Conservation (phyloP, 140 eudicot species). For the Stevia rebaudiana region DNA sequence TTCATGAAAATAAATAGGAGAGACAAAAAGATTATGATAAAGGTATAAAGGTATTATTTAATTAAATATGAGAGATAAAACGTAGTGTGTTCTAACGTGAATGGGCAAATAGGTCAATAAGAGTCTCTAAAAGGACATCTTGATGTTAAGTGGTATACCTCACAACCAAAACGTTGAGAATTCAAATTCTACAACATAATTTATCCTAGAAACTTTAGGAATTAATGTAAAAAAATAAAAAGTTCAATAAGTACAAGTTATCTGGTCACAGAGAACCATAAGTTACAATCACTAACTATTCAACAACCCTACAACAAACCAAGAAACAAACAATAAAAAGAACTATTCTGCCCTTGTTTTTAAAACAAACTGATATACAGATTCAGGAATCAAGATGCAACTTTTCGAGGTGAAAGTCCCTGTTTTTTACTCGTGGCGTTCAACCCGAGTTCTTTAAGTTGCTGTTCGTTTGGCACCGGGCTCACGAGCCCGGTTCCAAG, state of each 20-base stretch:
- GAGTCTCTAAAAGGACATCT: no score
- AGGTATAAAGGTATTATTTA: no score
- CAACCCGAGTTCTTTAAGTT: conserved; percentile 61
- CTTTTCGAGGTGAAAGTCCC: conserved; percentile 29
- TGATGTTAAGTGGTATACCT: no score
- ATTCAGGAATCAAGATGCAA: conserved; percentile 8
- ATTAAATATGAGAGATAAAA: no score
- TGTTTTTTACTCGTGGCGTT: conserved; percentile 20
- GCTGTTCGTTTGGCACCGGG: conserved; percentile 66
- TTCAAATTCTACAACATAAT: no score
- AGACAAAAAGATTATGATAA: no score
- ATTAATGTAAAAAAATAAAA: no score
- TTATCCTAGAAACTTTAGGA: no score
- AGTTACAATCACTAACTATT: conserved; percentile 17
- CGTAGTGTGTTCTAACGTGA: no score
- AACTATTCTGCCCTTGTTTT: conserved; percentile 3
- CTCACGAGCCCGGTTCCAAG: conserved; percentile 59
- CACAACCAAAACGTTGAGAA: no score
- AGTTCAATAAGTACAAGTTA: neutral
- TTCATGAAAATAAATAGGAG: no score
- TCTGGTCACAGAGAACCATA: conserved; percentile 20
- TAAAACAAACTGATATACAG: neutral
- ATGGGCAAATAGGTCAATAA: no score
- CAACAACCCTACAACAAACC: conserved; percentile 15
- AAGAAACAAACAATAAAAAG: neutral